A percentile compares a stretch with the other conserved stretches of the same genome.
Evolutionary conservation across 2,329 filamentous ascomycete genomes (phyloP).

Genomic region (Pestalotiopsis sp.): DNA sequence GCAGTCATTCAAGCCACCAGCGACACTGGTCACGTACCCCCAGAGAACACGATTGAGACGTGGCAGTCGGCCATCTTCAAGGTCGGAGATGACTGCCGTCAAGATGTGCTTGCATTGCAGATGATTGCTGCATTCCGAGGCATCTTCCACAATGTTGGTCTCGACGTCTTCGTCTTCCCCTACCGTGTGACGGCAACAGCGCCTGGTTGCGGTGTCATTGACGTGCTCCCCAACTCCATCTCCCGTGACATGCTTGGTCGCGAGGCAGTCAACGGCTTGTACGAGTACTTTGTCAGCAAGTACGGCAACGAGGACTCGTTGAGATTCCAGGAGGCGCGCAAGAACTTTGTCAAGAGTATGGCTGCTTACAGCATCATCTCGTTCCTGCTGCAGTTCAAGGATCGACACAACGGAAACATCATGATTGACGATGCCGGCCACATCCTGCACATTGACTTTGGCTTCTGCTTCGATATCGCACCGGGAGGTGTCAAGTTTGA

Average conservation of each 20-base stretch:
- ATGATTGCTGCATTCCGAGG: constrained; percentile 98
- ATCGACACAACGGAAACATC: constrained; percentile 98
- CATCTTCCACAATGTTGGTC: constrained; percentile 92
- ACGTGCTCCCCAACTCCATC: constrained; percentile 96
- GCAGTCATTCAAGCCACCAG: constrained; percentile 52
- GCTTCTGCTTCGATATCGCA: constrained; percentile 99
- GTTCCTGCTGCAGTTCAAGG: constrained; percentile 97
- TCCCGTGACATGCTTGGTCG: constrained; percentile 98
- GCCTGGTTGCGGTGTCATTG: constrained; percentile 96
- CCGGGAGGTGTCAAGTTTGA: constrained; percentile 97
- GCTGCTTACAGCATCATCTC: constrained; percentile 97
- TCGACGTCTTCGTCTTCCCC: constrained; percentile 96
- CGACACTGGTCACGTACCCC: constrained; percentile 35
- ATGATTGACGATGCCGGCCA: constrained; percentile 98
- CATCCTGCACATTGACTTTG: constrained; percentile 98
- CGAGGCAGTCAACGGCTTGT: constrained; percentile 95
- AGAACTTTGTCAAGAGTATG: constrained; percentile 99
- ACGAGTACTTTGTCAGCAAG: constrained; percentile 97
- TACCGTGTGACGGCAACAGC: constrained; percentile 97
- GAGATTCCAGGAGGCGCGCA: constrained; percentile 90
- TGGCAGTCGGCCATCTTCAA: constrained; percentile 99
- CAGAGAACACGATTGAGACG: constrained; percentile 75
- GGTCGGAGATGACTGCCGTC: constrained; percentile 96
- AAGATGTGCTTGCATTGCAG: constrained; percentile 94
- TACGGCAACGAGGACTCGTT: constrained; percentile 97